Evolutionary conservation across 2,329 filamentous ascomycete species (phyloP), one percentile per base, ranked within the genome.

Genomic region (Aspergillus floridensis): DNA sequence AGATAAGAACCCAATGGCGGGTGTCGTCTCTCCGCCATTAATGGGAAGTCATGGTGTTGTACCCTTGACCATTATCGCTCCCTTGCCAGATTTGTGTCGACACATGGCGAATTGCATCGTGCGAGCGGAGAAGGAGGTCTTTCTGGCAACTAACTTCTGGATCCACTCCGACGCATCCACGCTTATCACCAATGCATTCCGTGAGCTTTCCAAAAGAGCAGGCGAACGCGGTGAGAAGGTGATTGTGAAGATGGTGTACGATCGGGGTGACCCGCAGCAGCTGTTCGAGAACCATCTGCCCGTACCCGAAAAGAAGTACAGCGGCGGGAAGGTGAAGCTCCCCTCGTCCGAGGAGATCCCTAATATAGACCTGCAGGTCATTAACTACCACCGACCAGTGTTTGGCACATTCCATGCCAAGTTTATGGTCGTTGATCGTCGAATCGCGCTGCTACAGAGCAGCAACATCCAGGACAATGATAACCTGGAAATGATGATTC

Each of bases 401-500:
- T 74, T 93, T 2, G 90, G 90, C 0, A 93, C 90, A 0, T 88
- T 92, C 46, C 90, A 93, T 68, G 81, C 86, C 62, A 93, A 93
- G 69, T 92, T 88, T 69, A 89, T 91, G 80, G 79, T 93, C 1
- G 85, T 93, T 1, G 90, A 93, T 71, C 82, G 90, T 6, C 85
- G 83, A 62, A 79, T 88, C n/a, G 90, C 84, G 0, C 77, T 90
- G 1, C 71, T 93, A 1, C 88, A 90, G 74, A 92, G 89, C 76
- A 92, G 92, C 72, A 93, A 93, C 67, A 89, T 93, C 53, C 81
- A 84, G 65, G 75, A 91, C 63, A 93, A 92, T 56, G 88, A 90
- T 66, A 93, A 93, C 64, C 61, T 92, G 57, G 90, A 93, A 73
- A 92, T 93, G 90, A 87, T 91, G 83, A 81, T 84, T 2, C 89